Evolutionary conservation across 1,284 basidiomycete species (phyloP).

Genomic region (Porogramme epimiltina): DNA sequence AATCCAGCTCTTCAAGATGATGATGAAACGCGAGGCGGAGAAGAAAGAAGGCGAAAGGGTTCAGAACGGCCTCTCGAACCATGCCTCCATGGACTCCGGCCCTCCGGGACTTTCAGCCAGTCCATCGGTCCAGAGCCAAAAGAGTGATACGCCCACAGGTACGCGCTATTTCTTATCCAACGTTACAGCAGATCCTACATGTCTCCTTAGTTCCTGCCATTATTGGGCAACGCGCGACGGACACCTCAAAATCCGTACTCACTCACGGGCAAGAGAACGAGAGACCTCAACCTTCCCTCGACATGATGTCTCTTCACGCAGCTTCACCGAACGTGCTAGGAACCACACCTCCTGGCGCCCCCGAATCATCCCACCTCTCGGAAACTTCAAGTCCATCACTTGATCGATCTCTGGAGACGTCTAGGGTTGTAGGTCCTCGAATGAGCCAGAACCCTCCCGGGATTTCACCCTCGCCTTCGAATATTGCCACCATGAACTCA

Average conservation of each 20-base stretch:
- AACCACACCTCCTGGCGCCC: not conserved
- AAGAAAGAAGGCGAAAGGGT: conserved; percentile 53
- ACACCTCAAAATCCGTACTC: not conserved
- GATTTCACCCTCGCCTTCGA: conserved; percentile 26
- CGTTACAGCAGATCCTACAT: not conserved
- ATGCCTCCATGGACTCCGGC: conserved; percentile 6
- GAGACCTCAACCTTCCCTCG: conserved; percentile 9
- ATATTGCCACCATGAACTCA: conserved; percentile 15
- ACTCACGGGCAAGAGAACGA: conserved; percentile 7
- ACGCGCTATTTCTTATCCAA: too few relatives aligned
- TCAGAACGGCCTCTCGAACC: conserved; percentile 12
- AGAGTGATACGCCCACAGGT: conserved; percentile 1
- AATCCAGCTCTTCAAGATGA: conserved; percentile 82
- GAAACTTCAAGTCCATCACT: conserved; percentile 22
- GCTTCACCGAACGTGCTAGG: not conserved
- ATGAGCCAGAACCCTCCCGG: conserved; percentile 31
- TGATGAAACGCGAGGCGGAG: conserved; percentile 84
- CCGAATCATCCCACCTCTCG: conserved; percentile 10
- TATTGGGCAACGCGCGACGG: conserved; percentile 3
- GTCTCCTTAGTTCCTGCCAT: conserved; percentile 7
- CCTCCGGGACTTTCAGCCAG: conserved; percentile 14
- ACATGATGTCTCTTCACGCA: not conserved
- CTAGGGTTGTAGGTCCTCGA: conserved; percentile 37
- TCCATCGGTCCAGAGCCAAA: conserved; percentile 13
- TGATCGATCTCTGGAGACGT: conserved; percentile 26